Evolutionary conservation across 176 grass and related monocot genomes (phyloP), one percentile per base, ranked within the genome.

Genomic region (Eleusine indica): DNA sequence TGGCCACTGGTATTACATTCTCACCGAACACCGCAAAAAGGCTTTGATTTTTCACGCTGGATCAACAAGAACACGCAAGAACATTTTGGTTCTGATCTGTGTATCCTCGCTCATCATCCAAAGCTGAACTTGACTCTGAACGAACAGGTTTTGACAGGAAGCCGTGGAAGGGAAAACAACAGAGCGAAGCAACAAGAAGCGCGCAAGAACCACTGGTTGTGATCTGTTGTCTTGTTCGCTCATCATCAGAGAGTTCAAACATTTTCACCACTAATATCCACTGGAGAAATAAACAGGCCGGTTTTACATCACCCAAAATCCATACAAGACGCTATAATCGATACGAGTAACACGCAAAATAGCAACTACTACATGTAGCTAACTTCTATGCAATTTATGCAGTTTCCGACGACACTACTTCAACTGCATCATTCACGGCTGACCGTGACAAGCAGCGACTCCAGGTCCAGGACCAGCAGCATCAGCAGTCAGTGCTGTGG

Each of bases 261-360:
- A 21, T 6, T 66, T 43, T 58, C 83, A 28, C 25, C 82, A 76
- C 71, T 70, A 52, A 63, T 19, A 18, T 41, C 68, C 49, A 62
- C 63, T 42, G 67, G 28, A 82, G 78, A 48, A 78, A 83, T 67
- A 29, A 12, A 12, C 22, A 74, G 68, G 58, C 28, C 47, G 9
- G 29, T 70, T 71, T 85, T 81, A 76, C 82, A 81, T 44, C 70
- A 78, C 10, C 78, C 67, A 83, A 83, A 78, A 86, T 74, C 68
- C 84, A 70, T 52, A 74, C 79, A 86, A 61, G 46, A 16, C 0
- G 3, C 3, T 4, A 15, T 53, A 53, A 53, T 17, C 16, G 14
- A 5, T 17, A 53, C 51, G 25, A 25, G 25, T 25, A 25, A 53
- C 51, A 4, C 51, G 48, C 37, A 48, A 68, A 81, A 86, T 13